Evolutionary conservation across 257 asterid genomes (phyloP).

Genomic region (Przewalskia tangutica): DNA sequence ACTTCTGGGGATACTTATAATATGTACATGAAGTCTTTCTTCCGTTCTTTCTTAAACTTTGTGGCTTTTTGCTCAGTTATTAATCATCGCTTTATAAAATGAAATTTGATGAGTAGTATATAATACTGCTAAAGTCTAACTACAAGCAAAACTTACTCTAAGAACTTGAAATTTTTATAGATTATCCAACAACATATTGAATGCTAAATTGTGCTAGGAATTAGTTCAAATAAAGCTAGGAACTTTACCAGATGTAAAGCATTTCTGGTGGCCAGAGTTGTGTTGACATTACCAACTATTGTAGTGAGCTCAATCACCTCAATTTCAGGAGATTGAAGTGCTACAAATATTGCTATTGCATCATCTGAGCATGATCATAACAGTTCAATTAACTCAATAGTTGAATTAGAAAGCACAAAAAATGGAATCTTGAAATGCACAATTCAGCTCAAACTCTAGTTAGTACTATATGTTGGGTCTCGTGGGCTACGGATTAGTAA

Average conservation of each 20-base stretch:
- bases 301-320: slow-evolving; percentile 89
- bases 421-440: not conserved
- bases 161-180: not conserved
- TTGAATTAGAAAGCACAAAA: not conserved
- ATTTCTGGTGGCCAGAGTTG: slow-evolving; percentile 91
- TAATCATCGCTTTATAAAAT: not conserved
- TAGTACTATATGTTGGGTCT: too few relatives aligned
- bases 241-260: slow-evolving; percentile 72
- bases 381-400: not conserved
- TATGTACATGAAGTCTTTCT: not conserved
- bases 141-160: not conserved
- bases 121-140: not conserved
- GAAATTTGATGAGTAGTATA: not conserved
- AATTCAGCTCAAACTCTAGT: not conserved
- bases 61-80: not conserved
- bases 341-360: slow-evolving; percentile 93
- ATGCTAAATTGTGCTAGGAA: not conserved
- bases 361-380: slow-evolving; percentile 42
- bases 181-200: not conserved
- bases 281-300: slow-evolving; percentile 80
- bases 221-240: not conserved
- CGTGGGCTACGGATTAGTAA: too few relatives aligned
- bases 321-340: slow-evolving; percentile 85
- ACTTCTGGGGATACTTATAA: not conserved
- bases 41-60: not conserved